phyloP scores from a whole-genome alignment of 306 rosid genomes.

The Dicorynia guianensis region DNA sequence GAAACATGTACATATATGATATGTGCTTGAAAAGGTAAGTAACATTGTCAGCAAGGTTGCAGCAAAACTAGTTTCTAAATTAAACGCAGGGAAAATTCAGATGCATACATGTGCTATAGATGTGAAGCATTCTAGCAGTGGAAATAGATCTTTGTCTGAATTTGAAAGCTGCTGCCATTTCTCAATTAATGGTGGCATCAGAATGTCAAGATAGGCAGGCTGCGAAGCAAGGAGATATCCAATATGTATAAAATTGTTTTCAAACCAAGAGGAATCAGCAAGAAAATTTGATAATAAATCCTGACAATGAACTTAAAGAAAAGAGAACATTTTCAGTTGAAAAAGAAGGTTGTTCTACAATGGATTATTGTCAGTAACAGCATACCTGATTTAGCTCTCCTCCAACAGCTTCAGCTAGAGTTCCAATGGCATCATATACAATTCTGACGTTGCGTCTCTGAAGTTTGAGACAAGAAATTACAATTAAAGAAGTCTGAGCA shows the following conservation, averaged over 20 bases:
- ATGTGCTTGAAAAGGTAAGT: conserved; percentile 13
- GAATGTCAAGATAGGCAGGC: conserved; percentile 86
- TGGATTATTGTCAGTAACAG: conserved; percentile 5
- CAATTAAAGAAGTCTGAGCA: conserved; percentile 32
- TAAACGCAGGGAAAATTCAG: conserved; percentile 24
- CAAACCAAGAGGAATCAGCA: conserved; percentile 5
- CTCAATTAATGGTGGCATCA: conserved; percentile 97
- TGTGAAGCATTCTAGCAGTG: conserved; percentile 94
- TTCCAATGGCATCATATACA: conserved; percentile 98
- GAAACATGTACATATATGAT: conserved; percentile 24
- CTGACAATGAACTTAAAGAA: too few relatives aligned
- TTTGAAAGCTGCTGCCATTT: conserved; percentile 97
- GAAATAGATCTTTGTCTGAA: conserved; percentile 94
- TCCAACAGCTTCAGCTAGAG: conserved; percentile 98
- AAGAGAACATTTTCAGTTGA: too few relatives aligned
- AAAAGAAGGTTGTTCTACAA: too few relatives aligned
- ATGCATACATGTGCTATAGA: conserved; percentile 86
- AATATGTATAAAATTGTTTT: conserved; percentile 30
- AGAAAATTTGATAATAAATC: too few relatives aligned
- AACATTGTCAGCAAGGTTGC: not conserved
- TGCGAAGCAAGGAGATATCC: conserved; percentile 52
- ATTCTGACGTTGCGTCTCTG: conserved; percentile 94
- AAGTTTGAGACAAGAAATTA: conserved; percentile 34
- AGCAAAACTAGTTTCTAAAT: not conserved
- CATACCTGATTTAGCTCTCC: conserved; percentile 87